Conservation (phyloP, 495 filamentous ascomycete species). For the Penicillium fimorum region DNA sequence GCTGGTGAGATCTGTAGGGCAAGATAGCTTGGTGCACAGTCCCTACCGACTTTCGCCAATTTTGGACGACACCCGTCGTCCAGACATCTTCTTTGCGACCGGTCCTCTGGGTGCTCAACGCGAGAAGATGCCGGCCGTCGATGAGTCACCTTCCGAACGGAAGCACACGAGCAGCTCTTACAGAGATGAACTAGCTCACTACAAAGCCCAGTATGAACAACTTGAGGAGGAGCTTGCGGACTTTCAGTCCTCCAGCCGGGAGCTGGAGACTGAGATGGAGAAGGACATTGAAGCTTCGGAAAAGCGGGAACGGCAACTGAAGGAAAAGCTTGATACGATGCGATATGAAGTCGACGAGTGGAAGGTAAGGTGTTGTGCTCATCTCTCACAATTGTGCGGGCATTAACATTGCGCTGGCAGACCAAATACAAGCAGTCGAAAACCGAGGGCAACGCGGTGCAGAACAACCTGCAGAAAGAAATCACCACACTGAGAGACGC, state of each 20-base stretch:
- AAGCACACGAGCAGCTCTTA: slow-evolving; percentile 55
- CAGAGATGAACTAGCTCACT: slow-evolving; percentile 80
- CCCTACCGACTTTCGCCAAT: slow-evolving; percentile 6
- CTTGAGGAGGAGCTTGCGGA: slow-evolving; percentile 89
- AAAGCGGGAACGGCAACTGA: slow-evolving; percentile 80
- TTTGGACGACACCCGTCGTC: slow-evolving; percentile 24
- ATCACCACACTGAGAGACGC: slow-evolving; percentile 84
- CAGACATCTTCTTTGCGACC: slow-evolving; percentile 22
- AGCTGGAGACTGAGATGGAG: slow-evolving; percentile 92
- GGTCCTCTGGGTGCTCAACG: slow-evolving; percentile 33
- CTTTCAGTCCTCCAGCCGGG: slow-evolving; percentile 89
- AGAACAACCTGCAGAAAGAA: slow-evolving; percentile 90
- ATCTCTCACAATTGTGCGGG: not conserved
- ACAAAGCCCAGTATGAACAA: slow-evolving; percentile 93
- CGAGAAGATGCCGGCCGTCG: slow-evolving; percentile 54
- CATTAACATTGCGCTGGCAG: slow-evolving; percentile 41
- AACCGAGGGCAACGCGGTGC: slow-evolving; percentile 74
- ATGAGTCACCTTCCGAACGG: slow-evolving; percentile 62
- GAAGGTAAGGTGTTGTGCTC: slow-evolving; percentile 65
- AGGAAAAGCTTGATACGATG: slow-evolving; percentile 80
- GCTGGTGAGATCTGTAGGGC: slow-evolving; percentile 8
- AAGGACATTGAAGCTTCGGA: slow-evolving; percentile 95
- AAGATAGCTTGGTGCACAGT: slow-evolving; percentile 10
- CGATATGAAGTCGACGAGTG: slow-evolving; percentile 94
- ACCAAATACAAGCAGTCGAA: slow-evolving; percentile 96